Conservation (phyloP, 768 basidiomycete species). For the Vararia minispora region DNA sequence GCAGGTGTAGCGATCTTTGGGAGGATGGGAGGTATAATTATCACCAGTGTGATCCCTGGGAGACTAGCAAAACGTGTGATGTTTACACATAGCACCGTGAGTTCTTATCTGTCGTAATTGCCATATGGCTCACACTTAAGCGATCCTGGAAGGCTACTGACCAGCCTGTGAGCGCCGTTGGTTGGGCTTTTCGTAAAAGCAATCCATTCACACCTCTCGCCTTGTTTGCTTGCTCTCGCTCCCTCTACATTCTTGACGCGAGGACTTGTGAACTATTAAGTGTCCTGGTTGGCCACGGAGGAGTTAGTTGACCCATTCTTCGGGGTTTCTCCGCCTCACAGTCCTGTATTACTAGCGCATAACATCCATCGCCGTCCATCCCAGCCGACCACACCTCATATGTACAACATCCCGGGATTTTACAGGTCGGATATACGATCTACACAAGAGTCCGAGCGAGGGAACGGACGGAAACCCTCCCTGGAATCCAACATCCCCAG, state of each 20-base stretch:
- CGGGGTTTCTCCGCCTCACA: neutral
- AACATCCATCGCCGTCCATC: slow-evolving; percentile 59
- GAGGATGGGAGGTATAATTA: slow-evolving; percentile 13
- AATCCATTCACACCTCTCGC: slow-evolving; percentile 45
- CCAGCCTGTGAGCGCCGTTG: slow-evolving; percentile 28
- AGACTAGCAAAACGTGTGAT: too few relatives aligned
- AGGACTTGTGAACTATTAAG: slow-evolving; percentile 29
- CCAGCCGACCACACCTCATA: slow-evolving; percentile 42
- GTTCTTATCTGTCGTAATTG: neutral
- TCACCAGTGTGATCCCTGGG: too few relatives aligned
- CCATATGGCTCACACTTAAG: neutral
- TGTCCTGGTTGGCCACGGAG: slow-evolving; percentile 29
- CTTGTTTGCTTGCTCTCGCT: slow-evolving; percentile 39
- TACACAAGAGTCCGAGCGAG: slow-evolving; percentile 26
- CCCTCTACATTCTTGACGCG: slow-evolving; percentile 47
- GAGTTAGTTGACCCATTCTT: slow-evolving; percentile 5
- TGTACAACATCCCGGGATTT: slow-evolving; percentile 68
- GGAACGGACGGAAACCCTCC: slow-evolving; percentile 35
- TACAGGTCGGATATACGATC: slow-evolving; percentile 59
- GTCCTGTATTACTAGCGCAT: slow-evolving; percentile 31
- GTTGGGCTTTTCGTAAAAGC: slow-evolving; percentile 44
- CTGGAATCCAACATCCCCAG: slow-evolving; percentile 55
- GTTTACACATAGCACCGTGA: too few relatives aligned
- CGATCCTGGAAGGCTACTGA: slow-evolving; percentile 3
- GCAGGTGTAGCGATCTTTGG: slow-evolving; percentile 38